Evolutionary conservation across 805 yeast genomes (phyloP).

Genomic region (Wickerhamiella brachini): DNA sequence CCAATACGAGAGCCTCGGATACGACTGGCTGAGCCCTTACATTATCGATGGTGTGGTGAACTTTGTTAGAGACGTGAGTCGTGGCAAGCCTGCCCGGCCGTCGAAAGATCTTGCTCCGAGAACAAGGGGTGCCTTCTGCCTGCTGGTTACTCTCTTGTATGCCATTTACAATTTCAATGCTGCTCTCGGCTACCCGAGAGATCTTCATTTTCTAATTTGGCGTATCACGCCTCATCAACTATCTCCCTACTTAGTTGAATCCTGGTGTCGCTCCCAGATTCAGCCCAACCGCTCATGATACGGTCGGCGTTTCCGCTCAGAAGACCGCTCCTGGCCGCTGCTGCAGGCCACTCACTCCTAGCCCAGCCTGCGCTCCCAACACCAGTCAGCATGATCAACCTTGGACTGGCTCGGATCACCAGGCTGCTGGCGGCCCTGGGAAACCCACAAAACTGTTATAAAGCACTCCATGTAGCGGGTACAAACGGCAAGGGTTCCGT

Average conservation of each 20-base stretch:
- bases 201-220: background rate
- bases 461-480: slow-evolving; percentile 84
- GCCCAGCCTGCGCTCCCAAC: too few species aligned
- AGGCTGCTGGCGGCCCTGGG: slow-evolving; percentile 39
- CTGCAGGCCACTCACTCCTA: too few species aligned
- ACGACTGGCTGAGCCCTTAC: background rate
- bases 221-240: background rate
- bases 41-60: background rate
- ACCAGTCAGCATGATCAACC: slow-evolving; percentile 30
- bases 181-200: background rate
- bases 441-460: slow-evolving; percentile 50
- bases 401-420: slow-evolving; percentile 42
- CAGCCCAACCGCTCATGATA: background rate
- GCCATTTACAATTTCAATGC: background rate
- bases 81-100: background rate
- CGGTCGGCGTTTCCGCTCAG: too few species aligned
- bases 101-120: background rate
- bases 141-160: background rate
- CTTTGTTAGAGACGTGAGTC: background rate
- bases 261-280: background rate
- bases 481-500: slow-evolving; percentile 96
- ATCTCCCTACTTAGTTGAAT: background rate
- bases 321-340: too few species aligned
- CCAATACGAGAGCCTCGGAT: background rate
- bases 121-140: background rate